Evolutionary conservation across 352 stramenopile genomes (phyloP).

Genomic region (Phytophthora litchii): DNA sequence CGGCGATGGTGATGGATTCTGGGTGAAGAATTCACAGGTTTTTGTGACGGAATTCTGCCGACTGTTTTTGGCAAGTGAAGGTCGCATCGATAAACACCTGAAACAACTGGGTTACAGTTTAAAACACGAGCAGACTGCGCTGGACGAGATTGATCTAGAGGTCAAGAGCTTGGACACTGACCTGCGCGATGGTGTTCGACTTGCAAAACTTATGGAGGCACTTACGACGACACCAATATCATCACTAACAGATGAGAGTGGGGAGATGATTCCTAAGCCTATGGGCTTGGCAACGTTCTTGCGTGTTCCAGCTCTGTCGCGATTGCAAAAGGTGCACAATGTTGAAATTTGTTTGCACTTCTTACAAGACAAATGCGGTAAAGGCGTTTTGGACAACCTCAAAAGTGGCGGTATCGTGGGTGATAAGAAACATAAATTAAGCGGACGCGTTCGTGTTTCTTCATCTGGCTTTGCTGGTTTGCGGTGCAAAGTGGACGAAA

Average conservation of each 20-base stretch:
- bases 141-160: slow-evolving; percentile 96
- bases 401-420: slow-evolving; percentile 30
- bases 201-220: slow-evolving; percentile 94
- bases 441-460: slow-evolving; percentile 34
- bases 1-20: slow-evolving; percentile 17
- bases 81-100: slow-evolving; percentile 95
- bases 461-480: slow-evolving; percentile 58
- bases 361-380: slow-evolving; percentile 76
- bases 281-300: slow-evolving; percentile 78
- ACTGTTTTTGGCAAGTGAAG: slow-evolving; percentile 93
- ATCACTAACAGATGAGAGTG: slow-evolving; percentile 1
- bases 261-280: slow-evolving; percentile 7
- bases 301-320: slow-evolving; percentile 93
- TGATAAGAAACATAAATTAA: slow-evolving; percentile 20
- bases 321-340: slow-evolving; percentile 97
- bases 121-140: slow-evolving; percentile 88
- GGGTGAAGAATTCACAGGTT: slow-evolving; percentile 92
- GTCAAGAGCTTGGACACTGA: slow-evolving; percentile 94
- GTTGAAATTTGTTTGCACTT: slow-evolving; percentile 91
- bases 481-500: slow-evolving; percentile 57
- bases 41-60: slow-evolving; percentile 93
- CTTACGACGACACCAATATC: slow-evolving; percentile 60
- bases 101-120: slow-evolving; percentile 87
- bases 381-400: slow-evolving; percentile 59
- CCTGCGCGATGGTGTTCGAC: slow-evolving; percentile 95